phyloP scores from a whole-genome alignment of 1,139 yeast genomes.

The Kodamaea alishanica region DNA sequence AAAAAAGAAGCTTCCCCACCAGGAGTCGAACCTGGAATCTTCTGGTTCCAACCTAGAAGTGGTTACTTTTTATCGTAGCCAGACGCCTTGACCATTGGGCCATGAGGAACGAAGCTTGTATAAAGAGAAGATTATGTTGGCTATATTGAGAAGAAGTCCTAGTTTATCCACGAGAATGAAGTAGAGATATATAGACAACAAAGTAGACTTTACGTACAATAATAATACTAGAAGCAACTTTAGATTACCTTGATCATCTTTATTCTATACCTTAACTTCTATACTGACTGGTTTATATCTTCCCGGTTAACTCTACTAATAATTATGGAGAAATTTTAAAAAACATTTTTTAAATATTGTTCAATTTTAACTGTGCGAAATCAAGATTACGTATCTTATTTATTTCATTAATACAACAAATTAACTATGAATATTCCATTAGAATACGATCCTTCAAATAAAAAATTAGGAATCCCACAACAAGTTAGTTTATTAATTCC shows the following conservation, averaged over 20 bases:
- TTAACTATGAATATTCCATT: constrained; percentile 21
- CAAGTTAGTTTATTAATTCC: constrained; percentile 23
- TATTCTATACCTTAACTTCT: background rate
- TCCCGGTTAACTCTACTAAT: background rate
- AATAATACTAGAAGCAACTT: background rate
- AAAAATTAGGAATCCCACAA: constrained; percentile 26
- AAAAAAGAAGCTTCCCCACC: constrained; percentile 76
- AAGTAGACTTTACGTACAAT: background rate
- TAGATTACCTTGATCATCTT: background rate
- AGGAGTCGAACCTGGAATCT: constrained; percentile 95
- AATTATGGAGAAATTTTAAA: background rate
- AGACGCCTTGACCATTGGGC: constrained; percentile 94
- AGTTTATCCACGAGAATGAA: background rate
- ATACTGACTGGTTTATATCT: too few relatives aligned
- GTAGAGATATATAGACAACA: background rate
- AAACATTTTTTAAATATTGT: background rate
- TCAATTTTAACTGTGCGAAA: background rate
- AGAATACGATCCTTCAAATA: constrained; percentile 28
- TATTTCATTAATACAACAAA: background rate
- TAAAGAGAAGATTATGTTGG: background rate
- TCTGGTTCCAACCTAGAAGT: constrained; percentile 64
- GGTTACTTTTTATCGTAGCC: constrained; percentile 64
- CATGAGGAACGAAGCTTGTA: constrained; percentile 67
- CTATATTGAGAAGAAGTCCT: too few relatives aligned
- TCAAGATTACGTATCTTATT: background rate